Conservation (phyloP, 1,284 basidiomycete genomes). For the Fistulinella cinereoalba region DNA sequence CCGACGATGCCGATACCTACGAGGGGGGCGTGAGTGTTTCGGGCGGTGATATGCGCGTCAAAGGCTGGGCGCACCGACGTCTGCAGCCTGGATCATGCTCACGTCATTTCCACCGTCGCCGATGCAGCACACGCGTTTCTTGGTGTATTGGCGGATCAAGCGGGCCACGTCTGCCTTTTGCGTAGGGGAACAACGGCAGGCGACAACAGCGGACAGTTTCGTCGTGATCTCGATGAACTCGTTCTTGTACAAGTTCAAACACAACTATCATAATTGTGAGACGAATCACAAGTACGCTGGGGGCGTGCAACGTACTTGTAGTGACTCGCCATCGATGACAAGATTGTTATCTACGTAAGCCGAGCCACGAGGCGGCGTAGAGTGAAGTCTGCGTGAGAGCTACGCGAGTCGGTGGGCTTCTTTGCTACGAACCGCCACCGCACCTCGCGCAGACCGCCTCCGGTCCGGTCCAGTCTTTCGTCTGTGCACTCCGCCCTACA, state of each 20-base stretch:
- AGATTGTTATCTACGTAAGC: conserved; percentile 36
- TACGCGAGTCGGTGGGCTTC: not conserved
- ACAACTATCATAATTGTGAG: conserved; percentile 55
- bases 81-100: conserved; percentile 95
- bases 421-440: not conserved
- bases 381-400: not conserved
- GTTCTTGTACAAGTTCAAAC: conserved; percentile 83
- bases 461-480: not conserved
- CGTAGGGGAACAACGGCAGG: conserved; percentile 95
- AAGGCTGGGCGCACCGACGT: conserved; percentile 95
- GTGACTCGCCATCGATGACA: conserved; percentile 97
- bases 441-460: not conserved
- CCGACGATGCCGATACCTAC: conserved; percentile 96
- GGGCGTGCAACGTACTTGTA: conserved; percentile 58
- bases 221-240: conserved; percentile 97
- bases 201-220: conserved; percentile 94
- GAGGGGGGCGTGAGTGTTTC: not conserved
- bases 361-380: not conserved
- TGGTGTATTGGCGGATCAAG: conserved; percentile 95
- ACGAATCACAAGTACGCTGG: not conserved
- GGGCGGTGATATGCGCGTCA: no score
- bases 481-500: no score
- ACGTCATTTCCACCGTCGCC: conserved; percentile 98
- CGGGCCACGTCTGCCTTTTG: conserved; percentile 99
- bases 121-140: conserved; percentile 90